Evolutionary conservation across 305 asterid species (phyloP), one percentile per base, ranked within the genome.

Genomic region (Plantago rigida): DNA sequence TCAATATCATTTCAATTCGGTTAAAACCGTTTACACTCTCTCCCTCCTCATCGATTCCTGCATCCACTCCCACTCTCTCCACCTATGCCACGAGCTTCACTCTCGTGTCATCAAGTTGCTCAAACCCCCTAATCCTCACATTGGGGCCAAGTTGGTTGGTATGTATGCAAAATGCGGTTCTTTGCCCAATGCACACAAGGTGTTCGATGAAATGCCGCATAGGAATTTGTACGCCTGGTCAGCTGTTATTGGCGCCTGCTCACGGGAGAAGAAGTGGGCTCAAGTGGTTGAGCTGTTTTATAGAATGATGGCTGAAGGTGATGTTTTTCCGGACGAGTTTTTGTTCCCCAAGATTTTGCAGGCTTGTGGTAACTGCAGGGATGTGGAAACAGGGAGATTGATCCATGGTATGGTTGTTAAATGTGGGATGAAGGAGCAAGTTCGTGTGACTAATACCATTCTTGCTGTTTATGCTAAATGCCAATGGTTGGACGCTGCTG

Each of bases 101-200:
- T 36, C 69, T 52, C 62, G 65, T 51, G 61, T 83, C 59, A 65
- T 13, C 56, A 56, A 68, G 41, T 59, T 73, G 66, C 55, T 78
- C 2, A 69, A 68, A 49, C 68, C 62, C 36, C 71, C 84, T 10
- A 83, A 79, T 72, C 84, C 85, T 0, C 84, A 73, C 73, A 64
- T 84, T 12, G 83, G 74, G 55, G 75, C 91, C 59, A 82, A 84
- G 63, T 48, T 89, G 34, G 69, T 89, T 4, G 66, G 86, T 1
- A 84, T 86, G 95, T 89, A 77, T 45, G 78, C 89, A 0, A 82
- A 81, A 62, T 85, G 93, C 56, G 96, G 94, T 28, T 86, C 82
- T 13, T 70, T 89, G 24, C 71, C 59, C 17, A 82, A 73, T 61
- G 94, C 94, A 0, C 73, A 71, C 64, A 46, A 39, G 2, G 72